Percentiles rank a stretch among this genome's conserved stretches.
These are phyloP conservation scores for Ustilago xerochloae DNA, from an alignment of 1,284 basidiomycete species.

Conservation along the genomic window DNA sequence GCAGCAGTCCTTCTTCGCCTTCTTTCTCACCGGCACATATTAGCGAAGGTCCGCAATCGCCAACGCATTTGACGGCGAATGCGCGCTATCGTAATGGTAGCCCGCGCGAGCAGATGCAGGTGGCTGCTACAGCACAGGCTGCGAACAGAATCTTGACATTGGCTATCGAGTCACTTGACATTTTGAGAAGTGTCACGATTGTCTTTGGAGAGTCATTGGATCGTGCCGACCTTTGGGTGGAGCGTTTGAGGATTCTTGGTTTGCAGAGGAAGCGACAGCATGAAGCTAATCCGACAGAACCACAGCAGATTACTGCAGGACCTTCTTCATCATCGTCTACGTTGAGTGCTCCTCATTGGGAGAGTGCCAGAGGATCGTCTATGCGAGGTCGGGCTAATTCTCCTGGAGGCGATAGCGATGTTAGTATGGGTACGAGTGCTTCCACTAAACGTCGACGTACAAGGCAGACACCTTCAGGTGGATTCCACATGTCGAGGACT, in stretches of 20 bases:
- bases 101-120: constrained; percentile 47
- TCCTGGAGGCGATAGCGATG: constrained; percentile 42
- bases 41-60: constrained; percentile 33
- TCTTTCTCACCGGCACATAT: constrained; percentile 59
- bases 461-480: constrained; percentile 20
- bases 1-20: constrained; percentile 55
- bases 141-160: constrained; percentile 84
- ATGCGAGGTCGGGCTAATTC: constrained; percentile 39
- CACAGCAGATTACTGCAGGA: constrained; percentile 29
- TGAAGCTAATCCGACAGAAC: constrained; percentile 35
- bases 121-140: constrained; percentile 71
- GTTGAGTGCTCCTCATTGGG: constrained; percentile 28
- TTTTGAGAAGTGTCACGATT: constrained; percentile 85
- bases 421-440: constrained; percentile 51
- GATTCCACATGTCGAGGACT: constrained; percentile 45
- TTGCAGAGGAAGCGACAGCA: constrained; percentile 60
- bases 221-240: constrained; percentile 82
- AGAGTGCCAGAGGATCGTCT: constrained; percentile 43
- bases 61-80: constrained; percentile 35
- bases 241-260: constrained; percentile 59
- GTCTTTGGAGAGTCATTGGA: constrained; percentile 89
- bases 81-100: constrained; percentile 29
- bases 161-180: constrained; percentile 88
- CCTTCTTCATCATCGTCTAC: constrained; percentile 14
- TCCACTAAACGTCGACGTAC: constrained; percentile 49